Evolutionary conservation across 257 asterid genomes (phyloP).

Genomic region (Henckelia pumila): DNA sequence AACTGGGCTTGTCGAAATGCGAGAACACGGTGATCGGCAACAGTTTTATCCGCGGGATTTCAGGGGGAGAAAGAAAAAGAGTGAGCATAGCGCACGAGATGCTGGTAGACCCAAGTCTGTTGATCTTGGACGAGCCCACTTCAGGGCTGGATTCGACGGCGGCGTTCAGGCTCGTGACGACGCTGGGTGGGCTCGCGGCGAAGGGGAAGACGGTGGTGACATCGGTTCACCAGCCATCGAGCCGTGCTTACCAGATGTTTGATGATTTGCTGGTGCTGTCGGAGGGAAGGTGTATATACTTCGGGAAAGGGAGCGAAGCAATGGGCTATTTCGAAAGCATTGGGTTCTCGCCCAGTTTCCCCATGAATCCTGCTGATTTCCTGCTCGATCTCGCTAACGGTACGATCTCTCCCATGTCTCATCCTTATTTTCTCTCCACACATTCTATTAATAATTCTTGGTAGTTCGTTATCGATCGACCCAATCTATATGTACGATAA

Average conservation of each 20-base stretch:
- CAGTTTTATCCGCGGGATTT: constrained; percentile 63
- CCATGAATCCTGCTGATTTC: constrained; percentile 98
- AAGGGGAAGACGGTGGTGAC: constrained; percentile 83
- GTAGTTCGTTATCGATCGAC: too few relatives aligned
- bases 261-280: constrained; percentile 67
- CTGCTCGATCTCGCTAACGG: constrained; percentile 98
- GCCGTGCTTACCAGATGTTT: constrained; percentile 75
- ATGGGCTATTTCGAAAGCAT: constrained; percentile 71
- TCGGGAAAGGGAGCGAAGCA: constrained; percentile 64
- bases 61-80: constrained; percentile 93
- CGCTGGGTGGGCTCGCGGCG: constrained; percentile 58
- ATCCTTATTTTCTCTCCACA: too few relatives aligned
- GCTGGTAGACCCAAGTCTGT: constrained; percentile 79
- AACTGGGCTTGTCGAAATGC: constrained; percentile 64
- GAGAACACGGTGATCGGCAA: constrained; percentile 68
- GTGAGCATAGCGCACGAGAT: constrained; percentile 93
- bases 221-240: constrained; percentile 93
- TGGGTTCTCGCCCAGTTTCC: constrained; percentile 68
- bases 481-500: too few relatives aligned
- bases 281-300: constrained; percentile 80
- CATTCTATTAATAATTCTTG: too few relatives aligned
- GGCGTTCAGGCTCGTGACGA: constrained; percentile 60
- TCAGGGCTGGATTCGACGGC: constrained; percentile 94
- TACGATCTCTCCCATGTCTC: too few relatives aligned
- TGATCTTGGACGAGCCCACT: constrained; percentile 86